Evolutionary conservation across 331 rosid genomes (phyloP), one percentile per base, ranked within the genome.

Genomic region (Spiraea crenata): DNA sequence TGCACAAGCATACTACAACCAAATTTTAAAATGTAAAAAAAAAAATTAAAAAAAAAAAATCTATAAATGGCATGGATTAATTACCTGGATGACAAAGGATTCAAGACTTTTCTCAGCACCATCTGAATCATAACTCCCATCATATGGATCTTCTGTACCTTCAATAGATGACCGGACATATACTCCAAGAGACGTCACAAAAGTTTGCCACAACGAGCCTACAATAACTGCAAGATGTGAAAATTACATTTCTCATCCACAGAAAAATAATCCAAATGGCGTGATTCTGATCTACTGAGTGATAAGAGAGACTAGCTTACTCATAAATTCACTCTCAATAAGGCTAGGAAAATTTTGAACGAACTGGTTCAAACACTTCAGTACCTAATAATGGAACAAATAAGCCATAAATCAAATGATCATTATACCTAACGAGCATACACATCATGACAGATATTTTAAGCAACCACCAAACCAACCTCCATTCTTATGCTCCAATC

Each of bases 331-430:
- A 77, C 78, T 85, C 75, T 73, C 92, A 67, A 86, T 81, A 56
- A 89, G 88, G 76, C 85, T 76, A 13, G 95, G 92, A 75, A 93
- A 89, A 77, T 84, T 85, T 79, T 85, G 96, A 77, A 89, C 87
- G 80, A 91, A 84, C 81, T 93, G 97, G 81, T 89, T 89, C 87
- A 91, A 82, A 87, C 99, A 93, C 89, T 93, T 93, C 84, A 93
- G 69, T 77, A 91, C 97, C 97, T 93, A 77, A 69, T 66, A 69
- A 79, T 63, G 44, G 78, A 38, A 63, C 19, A 65, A 51, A 52
- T 14, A 35, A 74, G 79, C 46, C 52, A 41, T 42, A 68, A 71
- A 66, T 47, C 44, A 48, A 50, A 6, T 50, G 46, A 34, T 20
- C 55, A 67, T 63, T 67, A 75, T 66, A 65, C 55, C 49, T 31